phyloP scores from a whole-genome alignment of 2,329 filamentous ascomycete genomes.

The Alternaria sp. region DNA sequence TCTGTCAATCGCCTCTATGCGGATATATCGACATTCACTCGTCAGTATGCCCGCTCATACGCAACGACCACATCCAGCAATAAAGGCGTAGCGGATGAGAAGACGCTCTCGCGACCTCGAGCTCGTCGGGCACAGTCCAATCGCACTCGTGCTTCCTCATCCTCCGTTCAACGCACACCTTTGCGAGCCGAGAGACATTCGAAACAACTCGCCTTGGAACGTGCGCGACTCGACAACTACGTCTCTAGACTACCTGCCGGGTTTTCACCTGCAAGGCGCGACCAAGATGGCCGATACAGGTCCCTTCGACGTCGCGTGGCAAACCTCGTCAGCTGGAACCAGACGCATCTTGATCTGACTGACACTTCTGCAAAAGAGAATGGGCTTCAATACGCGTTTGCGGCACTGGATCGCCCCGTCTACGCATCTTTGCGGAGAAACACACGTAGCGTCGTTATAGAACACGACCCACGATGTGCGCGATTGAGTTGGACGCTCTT shows the following conservation, averaged over 20 bases:
- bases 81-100: background rate
- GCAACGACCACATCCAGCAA: slow-evolving; percentile 1
- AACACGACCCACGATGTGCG: slow-evolving; percentile 26
- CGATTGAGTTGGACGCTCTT: slow-evolving; percentile 21
- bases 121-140: background rate
- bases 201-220: slow-evolving; percentile 10
- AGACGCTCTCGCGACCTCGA: background rate
- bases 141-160: slow-evolving; percentile 1
- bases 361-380: background rate
- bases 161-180: background rate
- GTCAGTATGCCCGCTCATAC: slow-evolving; percentile 17
- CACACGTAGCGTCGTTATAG: slow-evolving; percentile 23
- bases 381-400: slow-evolving; percentile 27
- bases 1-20: slow-evolving; percentile 25
- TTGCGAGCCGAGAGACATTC: slow-evolving; percentile 4
- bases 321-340: slow-evolving; percentile 20
- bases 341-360: slow-evolving; percentile 14
- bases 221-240: slow-evolving; percentile 12
- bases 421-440: slow-evolving; percentile 24
- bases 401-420: slow-evolving; percentile 30
- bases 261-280: background rate
- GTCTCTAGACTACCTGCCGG: slow-evolving; percentile 9
- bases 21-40: slow-evolving; percentile 32
- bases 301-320: slow-evolving; percentile 36
- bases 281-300: slow-evolving; percentile 34